Evolutionary conservation across 116 monocot species (phyloP).

Genomic region (Trichopus zeylanicus): DNA sequence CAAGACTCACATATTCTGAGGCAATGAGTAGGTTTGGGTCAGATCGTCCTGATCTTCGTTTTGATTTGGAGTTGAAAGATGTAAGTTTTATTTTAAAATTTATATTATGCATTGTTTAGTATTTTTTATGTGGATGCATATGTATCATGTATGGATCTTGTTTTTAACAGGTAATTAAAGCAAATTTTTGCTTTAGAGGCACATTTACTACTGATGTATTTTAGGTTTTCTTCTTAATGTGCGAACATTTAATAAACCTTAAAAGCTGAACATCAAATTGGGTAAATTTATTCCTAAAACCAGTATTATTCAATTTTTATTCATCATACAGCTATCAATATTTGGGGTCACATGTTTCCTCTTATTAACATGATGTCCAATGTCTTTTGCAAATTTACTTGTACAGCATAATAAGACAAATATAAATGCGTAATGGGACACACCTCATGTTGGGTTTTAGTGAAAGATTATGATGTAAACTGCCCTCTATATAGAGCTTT

Average conservation of each 20-base stretch:
- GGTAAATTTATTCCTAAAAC: too few species aligned
- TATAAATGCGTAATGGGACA: background rate
- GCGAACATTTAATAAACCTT: too few species aligned
- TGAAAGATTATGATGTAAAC: background rate
- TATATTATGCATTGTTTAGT: background rate
- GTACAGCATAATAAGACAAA: background rate
- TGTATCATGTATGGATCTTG: background rate
- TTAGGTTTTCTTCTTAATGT: too few species aligned
- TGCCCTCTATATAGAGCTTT: background rate
- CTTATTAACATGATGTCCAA: background rate
- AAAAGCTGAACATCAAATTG: too few species aligned
- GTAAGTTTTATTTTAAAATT: slow-evolving; percentile 43
- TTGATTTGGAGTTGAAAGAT: slow-evolving; percentile 73
- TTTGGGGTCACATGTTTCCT: background rate
- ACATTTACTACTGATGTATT: too few species aligned
- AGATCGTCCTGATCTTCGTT: slow-evolving; percentile 94
- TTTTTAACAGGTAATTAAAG: too few species aligned
- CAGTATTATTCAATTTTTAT: too few species aligned
- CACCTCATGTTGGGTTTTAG: background rate
- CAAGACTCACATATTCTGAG: slow-evolving; percentile 86
- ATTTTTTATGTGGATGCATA: background rate
- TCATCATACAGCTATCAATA: too few species aligned
- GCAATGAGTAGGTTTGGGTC: slow-evolving; percentile 88
- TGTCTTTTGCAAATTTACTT: background rate
- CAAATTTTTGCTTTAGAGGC: too few species aligned